Conservation (phyloP, 257 asterid species). For the Nyctanthes arbortristis region DNA sequence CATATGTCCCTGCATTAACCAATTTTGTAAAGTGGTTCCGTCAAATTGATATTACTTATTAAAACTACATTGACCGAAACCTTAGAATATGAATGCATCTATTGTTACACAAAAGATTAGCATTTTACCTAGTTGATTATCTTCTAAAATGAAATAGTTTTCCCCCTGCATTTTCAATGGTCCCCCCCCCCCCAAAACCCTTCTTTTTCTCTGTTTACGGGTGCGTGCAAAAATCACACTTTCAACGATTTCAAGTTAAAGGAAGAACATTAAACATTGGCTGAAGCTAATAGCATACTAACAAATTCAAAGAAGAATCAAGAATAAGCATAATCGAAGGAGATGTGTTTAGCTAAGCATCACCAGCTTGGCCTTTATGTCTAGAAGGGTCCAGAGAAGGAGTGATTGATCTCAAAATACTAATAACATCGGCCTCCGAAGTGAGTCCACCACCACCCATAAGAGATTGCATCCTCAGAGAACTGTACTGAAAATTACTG, state of each 20-base stretch:
- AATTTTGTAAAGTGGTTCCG: too few species aligned
- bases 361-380: slow-evolving; percentile 99
- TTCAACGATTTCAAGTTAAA: not conserved
- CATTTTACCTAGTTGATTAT: too few species aligned
- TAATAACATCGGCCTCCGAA: slow-evolving; percentile 65
- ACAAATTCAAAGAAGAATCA: not conserved
- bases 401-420: slow-evolving; percentile 73
- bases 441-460: slow-evolving; percentile 46
- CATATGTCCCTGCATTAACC: too few species aligned
- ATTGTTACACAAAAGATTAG: too few species aligned
- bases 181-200: too few species aligned
- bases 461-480: slow-evolving; percentile 60
- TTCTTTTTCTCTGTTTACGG: too few species aligned
- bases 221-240: not conserved
- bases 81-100: too few species aligned
- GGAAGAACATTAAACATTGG: slow-evolving; percentile 1
- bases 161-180: too few species aligned
- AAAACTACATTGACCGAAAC: too few species aligned
- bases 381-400: slow-evolving; percentile 71
- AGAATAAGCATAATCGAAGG: not conserved
- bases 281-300: not conserved
- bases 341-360: slow-evolving; percentile 7
- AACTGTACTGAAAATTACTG: slow-evolving; percentile 27
- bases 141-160: too few species aligned
- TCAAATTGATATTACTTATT: too few species aligned